phyloP scores from a whole-genome alignment of 306 rosid species.

The Argentina anserina region DNA sequence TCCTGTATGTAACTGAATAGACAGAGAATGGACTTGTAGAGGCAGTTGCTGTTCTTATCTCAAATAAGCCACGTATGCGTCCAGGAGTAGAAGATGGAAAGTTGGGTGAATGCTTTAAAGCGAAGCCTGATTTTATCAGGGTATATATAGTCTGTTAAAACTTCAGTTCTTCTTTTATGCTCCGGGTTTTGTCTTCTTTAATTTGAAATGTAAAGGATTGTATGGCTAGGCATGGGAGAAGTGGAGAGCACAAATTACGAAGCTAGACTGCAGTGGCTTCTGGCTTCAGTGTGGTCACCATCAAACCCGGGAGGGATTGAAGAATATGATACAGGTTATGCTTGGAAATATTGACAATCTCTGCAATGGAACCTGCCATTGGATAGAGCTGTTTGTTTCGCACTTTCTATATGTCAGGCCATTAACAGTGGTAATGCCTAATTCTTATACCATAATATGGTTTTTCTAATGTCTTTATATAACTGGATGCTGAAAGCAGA shows the following conservation, averaged over 20 bases:
- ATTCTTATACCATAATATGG: background rate
- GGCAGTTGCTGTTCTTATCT: slow-evolving; percentile 82
- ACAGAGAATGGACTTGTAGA: slow-evolving; percentile 90
- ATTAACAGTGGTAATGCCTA: slow-evolving; percentile 56
- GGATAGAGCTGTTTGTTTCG: slow-evolving; percentile 79
- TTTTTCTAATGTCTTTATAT: background rate
- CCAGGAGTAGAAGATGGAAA: slow-evolving; percentile 56
- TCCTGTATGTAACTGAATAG: slow-evolving; percentile 39
- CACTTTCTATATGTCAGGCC: slow-evolving; percentile 83
- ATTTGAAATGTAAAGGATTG: slow-evolving; percentile 21
- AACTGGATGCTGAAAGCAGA: slow-evolving; percentile 22
- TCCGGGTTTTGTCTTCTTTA: slow-evolving; percentile 11
- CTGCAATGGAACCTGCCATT: slow-evolving; percentile 57
- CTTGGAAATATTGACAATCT: slow-evolving; percentile 71
- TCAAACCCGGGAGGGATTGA: slow-evolving; percentile 74
- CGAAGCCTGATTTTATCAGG: slow-evolving; percentile 87
- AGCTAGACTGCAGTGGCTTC: slow-evolving; percentile 72
- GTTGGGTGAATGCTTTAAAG: slow-evolving; percentile 69
- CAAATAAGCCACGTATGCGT: slow-evolving; percentile 80
- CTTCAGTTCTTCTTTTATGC: background rate
- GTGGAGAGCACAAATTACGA: slow-evolving; percentile 82
- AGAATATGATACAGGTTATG: slow-evolving; percentile 76
- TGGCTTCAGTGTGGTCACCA: slow-evolving; percentile 80
- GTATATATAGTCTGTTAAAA: slow-evolving; percentile 33
- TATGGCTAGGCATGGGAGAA: slow-evolving; percentile 83